Evolutionary conservation across 1,284 basidiomycete species (phyloP), one percentile per base, ranked within the genome.

Genomic region (Neonothopanus nambi): DNA sequence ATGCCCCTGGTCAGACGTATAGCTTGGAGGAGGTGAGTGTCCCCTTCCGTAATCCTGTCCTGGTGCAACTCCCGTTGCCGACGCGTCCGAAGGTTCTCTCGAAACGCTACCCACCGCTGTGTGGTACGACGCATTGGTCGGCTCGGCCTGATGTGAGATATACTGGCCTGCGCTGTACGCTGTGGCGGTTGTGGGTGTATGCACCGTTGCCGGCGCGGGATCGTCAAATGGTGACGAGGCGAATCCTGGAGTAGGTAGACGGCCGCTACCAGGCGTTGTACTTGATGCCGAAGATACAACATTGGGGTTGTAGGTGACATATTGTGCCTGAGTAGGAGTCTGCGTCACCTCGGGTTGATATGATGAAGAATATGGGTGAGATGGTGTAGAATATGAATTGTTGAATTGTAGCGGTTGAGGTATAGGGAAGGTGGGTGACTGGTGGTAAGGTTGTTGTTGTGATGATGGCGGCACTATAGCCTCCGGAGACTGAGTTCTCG

Each of bases 271-370:
- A 15, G 50, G 28, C 5, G 41, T 6, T 13, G 26, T 30, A 18
- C 3, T 40, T 4, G 38, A n/a, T n/a, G n/a, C n/a, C n/a, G 41
- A 23, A 6, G 20, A n/a, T 15, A 26, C n/a, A 21, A 5, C 18
- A 20, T 20, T 36, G 39, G 42, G 42, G 20, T 46, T 38, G 9
- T 47, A 39, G 35, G 47, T 49, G 33, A 48, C 53, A n/a, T 58
- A 60, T 54, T 59, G 60, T 21, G 58, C 55, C 57, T 62, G 64
- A 50, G 64, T 65, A 15, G 60, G 63, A 37, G 63, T 63, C 53
- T 58, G 58, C 44, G 48, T 18, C 24, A 43, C 11, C 36, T 53
- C 30, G 28, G 42, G 17, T 41, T 40, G 41, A 39, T 41, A 45
- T 17, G 48, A 21, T 33, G 49, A 30, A 24, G 59, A 52, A 21